Evolutionary conservation across 192 early-diverging fungal genomes (phyloP).

Genomic region (Rhizoclosmatium sp.): DNA sequence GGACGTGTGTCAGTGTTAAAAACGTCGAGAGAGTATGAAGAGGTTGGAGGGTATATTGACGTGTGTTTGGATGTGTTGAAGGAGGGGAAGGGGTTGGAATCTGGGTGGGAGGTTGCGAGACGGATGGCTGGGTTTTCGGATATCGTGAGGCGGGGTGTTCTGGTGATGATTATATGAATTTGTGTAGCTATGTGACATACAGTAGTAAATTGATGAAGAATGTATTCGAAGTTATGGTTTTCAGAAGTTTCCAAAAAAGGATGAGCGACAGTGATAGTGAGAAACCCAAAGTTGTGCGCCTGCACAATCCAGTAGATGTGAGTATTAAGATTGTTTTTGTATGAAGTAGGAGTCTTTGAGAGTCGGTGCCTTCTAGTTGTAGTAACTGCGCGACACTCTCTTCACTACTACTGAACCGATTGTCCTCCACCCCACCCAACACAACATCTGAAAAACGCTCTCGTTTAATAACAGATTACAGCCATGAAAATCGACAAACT

Average conservation of each 20-base stretch:
- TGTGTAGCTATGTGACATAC: no score
- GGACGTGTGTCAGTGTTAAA: not conserved
- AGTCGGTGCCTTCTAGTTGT: no score
- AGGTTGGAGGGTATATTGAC: not conserved
- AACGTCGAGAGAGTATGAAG: not conserved
- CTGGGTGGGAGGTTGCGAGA: not conserved
- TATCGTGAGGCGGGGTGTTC: not conserved
- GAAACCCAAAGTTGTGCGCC: no score
- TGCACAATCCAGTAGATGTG: no score
- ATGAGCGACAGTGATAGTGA: no score
- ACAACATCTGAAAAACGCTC: not conserved
- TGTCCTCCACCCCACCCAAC: not conserved
- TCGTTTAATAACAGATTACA: constrained; percentile 11
- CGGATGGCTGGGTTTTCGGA: not conserved
- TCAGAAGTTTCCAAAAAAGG: no score
- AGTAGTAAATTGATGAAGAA: no score
- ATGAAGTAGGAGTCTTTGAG: no score
- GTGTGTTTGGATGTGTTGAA: not conserved
- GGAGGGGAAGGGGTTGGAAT: not conserved
- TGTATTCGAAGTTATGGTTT: no score
- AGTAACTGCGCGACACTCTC: no score
- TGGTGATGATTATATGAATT: not conserved
- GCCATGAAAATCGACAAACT: constrained; percentile 69
- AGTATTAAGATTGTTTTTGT: no score
- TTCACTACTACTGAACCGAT: no score